Percentiles rank a stretch among this genome's conserved stretches.
These are phyloP conservation scores for Aspergillus egyptiacus DNA, from an alignment of 495 filamentous ascomycete genomes.

Conservation along the genomic window DNA sequence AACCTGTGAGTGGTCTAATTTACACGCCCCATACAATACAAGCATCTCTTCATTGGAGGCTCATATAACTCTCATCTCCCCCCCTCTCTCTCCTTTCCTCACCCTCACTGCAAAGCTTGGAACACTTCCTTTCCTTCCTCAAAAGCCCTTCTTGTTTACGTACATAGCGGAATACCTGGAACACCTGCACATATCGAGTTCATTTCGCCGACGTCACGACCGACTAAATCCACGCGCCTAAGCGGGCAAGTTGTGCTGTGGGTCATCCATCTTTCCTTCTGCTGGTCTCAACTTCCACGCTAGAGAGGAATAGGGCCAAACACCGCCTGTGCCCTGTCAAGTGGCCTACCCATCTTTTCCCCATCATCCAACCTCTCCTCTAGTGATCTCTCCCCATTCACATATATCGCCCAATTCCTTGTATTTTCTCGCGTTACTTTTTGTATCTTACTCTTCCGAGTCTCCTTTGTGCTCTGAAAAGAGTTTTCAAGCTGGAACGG, in stretches of 20 bases:
- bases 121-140: neutral
- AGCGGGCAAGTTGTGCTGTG: slow-evolving; percentile 32
- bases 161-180: slow-evolving; percentile 13
- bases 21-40: neutral
- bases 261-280: slow-evolving; percentile 32
- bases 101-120: slow-evolving; percentile 4
- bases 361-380: slow-evolving; percentile 22
- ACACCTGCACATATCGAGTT: slow-evolving; percentile 8
- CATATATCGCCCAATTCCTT: neutral
- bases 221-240: slow-evolving; percentile 33
- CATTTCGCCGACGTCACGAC: slow-evolving; percentile 13
- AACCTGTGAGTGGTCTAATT: neutral
- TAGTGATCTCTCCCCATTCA: slow-evolving; percentile 1
- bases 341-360: slow-evolving; percentile 33
- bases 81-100: slow-evolving; percentile 1
- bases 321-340: slow-evolving; percentile 41
- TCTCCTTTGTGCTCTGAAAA: slow-evolving; percentile 9
- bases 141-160: neutral
- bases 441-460: slow-evolving; percentile 9
- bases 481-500: slow-evolving; percentile 7
- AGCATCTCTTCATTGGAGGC: neutral
- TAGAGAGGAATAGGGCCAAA: slow-evolving; percentile 45
- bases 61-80: slow-evolving; percentile 4
- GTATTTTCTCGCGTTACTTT: slow-evolving; percentile 22
- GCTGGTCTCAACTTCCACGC: slow-evolving; percentile 39